These are phyloP conservation scores for Syzygium malaccense DNA, from an alignment of 441 rosid species.

Conservation along the genomic window DNA sequence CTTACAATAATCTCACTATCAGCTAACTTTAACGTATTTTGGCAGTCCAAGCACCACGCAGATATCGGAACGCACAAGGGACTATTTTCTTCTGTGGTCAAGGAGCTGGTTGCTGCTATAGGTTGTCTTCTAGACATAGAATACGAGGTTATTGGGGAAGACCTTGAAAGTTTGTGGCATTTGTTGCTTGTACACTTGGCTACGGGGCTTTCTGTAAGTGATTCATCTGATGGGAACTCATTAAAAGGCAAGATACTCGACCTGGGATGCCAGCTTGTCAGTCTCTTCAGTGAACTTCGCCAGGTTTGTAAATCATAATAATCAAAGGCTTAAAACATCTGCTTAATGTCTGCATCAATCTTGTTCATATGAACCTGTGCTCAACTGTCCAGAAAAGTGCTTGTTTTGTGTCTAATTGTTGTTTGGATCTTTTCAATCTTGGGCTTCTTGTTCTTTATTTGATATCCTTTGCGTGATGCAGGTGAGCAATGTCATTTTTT, in stretches of 20 bases:
- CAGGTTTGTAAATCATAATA: slow-evolving; percentile 56
- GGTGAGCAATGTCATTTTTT: slow-evolving; percentile 60
- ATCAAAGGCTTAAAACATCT: background rate
- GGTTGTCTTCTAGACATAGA: slow-evolving; percentile 72
- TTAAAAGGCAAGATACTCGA: slow-evolving; percentile 35
- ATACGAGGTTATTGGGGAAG: slow-evolving; percentile 66
- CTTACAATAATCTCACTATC: slow-evolving; percentile 27
- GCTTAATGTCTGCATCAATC: background rate
- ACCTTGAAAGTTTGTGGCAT: slow-evolving; percentile 60
- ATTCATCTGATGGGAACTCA: slow-evolving; percentile 23
- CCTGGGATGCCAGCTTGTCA: slow-evolving; percentile 71
- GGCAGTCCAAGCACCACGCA: slow-evolving; percentile 19
- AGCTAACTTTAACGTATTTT: slow-evolving; percentile 33
- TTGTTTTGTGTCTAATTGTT: background rate
- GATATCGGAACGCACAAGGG: slow-evolving; percentile 23
- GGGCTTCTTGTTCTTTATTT: slow-evolving; percentile 1
- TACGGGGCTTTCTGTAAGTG: slow-evolving; percentile 27
- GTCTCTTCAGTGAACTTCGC: slow-evolving; percentile 79
- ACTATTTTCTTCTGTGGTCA: slow-evolving; percentile 34
- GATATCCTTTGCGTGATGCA: slow-evolving; percentile 23
- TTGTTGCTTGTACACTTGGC: slow-evolving; percentile 55
- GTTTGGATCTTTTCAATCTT: slow-evolving; percentile 1
- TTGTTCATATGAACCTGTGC: background rate
- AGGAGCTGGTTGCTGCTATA: slow-evolving; percentile 44
- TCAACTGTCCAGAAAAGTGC: background rate